A percentile compares a stretch with the other conserved stretches of the same genome.
phyloP scores from a whole-genome alignment of 2,329 filamentous ascomycete species.

The Aaosphaeria arxii region DNA sequence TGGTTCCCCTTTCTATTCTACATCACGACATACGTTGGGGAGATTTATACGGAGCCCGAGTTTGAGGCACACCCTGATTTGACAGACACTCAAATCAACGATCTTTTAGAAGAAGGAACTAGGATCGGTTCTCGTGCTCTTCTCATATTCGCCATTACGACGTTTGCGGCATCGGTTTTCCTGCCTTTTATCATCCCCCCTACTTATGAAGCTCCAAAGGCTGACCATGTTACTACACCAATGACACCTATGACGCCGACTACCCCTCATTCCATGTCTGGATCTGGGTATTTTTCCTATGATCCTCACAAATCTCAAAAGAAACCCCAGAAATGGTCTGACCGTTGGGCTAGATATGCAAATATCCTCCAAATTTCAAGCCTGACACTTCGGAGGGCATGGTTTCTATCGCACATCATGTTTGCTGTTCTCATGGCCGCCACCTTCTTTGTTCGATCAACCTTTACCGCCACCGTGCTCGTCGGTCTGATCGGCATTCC shows the following conservation, averaged over 20 bases:
- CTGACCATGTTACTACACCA: conserved; percentile 38
- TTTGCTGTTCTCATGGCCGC: conserved; percentile 79
- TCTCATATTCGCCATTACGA: conserved; percentile 82
- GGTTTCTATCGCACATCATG: conserved; percentile 81
- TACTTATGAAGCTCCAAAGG: conserved; percentile 58
- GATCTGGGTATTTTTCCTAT: conserved; percentile 32
- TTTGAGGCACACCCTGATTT: conserved; percentile 76
- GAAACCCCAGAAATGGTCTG: conserved; percentile 20
- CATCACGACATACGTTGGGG: conserved; percentile 88
- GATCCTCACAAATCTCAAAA: conserved; percentile 11
- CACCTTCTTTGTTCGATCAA: conserved; percentile 73
- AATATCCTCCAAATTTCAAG: conserved; percentile 71
- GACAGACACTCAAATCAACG: conserved; percentile 70
- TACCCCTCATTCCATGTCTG: conserved; percentile 5
- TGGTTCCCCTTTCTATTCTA: conserved; percentile 97
- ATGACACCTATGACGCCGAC: conserved; percentile 35
- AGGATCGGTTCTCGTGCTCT: conserved; percentile 86
- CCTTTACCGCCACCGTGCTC: conserved; percentile 69
- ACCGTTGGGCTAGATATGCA: conserved; percentile 41
- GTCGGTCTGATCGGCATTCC: conserved; percentile 82
- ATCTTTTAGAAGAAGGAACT: conserved; percentile 79
- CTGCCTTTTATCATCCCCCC: conserved; percentile 84
- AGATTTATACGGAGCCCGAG: conserved; percentile 84
- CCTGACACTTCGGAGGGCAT: conserved; percentile 82
- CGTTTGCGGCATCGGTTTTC: conserved; percentile 75